Evolutionary conservation across 1,284 basidiomycete species (phyloP), one percentile per base, ranked within the genome.

Genomic region (Fomitopsis schrenkii): DNA sequence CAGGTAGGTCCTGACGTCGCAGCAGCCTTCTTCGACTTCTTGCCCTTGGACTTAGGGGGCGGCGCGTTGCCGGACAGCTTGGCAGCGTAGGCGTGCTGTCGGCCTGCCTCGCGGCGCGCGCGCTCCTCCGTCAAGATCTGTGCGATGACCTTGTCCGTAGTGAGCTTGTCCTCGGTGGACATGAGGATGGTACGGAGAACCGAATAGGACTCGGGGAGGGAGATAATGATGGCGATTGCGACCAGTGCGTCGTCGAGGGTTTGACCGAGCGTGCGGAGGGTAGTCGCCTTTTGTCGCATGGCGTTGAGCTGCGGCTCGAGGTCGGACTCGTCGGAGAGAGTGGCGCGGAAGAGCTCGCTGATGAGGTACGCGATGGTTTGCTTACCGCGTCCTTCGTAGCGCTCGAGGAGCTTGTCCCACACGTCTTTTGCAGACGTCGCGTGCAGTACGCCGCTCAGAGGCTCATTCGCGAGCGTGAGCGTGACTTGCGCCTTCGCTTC

Each of bases 251-350:
- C 35, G 10, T 36, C 35, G 35, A 36, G 35, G 35, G 35, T 6
- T 12, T 36, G 35, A 7, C 35, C 35, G 10, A 36, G 35, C 10
- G 35, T 7, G 35, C 7, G 6, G 35, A 36, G 65, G 38, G 62
- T 62, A 44, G 57, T 57, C 8, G 52, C 42, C 48, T 66, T 63
- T 57, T 61, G 63, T 0, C 55, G 52, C 59, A 69, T 63, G 8
- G 55, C 38, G 55, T 69, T 66, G 28, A 69, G 62, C 56, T 69
- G 68, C 9, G 60, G 64, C 53, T 60, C 59, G 46, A 69, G 64
- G 0, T 59, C 50, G 36, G 59, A 55, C 8, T 64, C 58, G 44
- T 67, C 62, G 22, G 64, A 64, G 44, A 68, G 58, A 0, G 64
- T 69, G 33, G 57, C 52, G 15, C 62, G 60, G 63, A 68, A 68